Evolutionary conservation across 495 filamentous ascomycete species (phyloP).

Genomic region (Saxophila tyrrhenica): DNA sequence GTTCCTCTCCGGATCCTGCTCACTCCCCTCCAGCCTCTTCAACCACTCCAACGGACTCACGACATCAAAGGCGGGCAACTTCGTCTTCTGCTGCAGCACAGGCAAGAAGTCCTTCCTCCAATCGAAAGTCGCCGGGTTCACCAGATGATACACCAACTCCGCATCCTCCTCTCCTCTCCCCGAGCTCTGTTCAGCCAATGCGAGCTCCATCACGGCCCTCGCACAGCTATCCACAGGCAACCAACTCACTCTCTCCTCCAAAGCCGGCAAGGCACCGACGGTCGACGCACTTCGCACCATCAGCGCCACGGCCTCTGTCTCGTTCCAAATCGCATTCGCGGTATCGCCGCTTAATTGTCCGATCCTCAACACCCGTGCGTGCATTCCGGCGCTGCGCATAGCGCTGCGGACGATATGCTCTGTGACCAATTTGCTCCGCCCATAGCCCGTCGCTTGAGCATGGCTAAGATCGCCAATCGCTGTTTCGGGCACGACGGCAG

Average conservation of each 20-base stretch:
- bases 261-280: conserved; percentile 37
- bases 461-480: conserved; percentile 30
- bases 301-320: conserved; percentile 44
- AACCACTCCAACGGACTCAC: conserved; percentile 42
- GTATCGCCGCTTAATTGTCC: conserved; percentile 48
- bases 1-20: conserved; percentile 41
- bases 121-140: conserved; percentile 39
- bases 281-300: conserved; percentile 44
- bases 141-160: conserved; percentile 39
- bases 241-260: conserved; percentile 37
- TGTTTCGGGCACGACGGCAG: conserved; percentile 29
- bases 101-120: conserved; percentile 42
- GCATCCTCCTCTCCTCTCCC: background rate
- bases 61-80: conserved; percentile 29
- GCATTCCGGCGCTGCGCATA: conserved; percentile 24
- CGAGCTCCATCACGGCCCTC: conserved; percentile 37
- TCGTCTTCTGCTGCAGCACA: conserved; percentile 25
- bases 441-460: conserved; percentile 45
- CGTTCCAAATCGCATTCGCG: conserved; percentile 46
- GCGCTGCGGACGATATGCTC: conserved; percentile 31
- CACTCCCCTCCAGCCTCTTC: conserved; percentile 29
- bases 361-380: conserved; percentile 42
- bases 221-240: conserved; percentile 47
- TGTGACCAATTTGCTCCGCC: conserved; percentile 44
- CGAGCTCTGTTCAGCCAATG: conserved; percentile 1